These are phyloP conservation scores for Usnea hakonensis DNA, from an alignment of 495 filamentous ascomycete species.

Conservation along the genomic window DNA sequence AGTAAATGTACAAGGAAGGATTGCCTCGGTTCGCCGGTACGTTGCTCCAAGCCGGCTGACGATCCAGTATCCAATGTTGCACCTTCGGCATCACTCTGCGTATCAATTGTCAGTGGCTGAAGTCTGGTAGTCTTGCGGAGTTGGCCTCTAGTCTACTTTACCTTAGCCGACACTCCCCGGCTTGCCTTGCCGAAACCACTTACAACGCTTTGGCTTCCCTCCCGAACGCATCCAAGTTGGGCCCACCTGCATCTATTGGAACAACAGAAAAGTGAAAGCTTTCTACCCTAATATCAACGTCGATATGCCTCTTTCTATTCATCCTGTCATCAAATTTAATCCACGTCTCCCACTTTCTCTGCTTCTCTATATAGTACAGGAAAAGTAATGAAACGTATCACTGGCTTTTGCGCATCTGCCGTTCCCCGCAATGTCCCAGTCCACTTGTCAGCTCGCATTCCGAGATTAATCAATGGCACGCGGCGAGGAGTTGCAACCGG, in stretches of 20 bases:
- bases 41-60: too few relatives aligned
- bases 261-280: neutral
- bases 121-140: too few relatives aligned
- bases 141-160: too few relatives aligned
- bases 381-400: neutral
- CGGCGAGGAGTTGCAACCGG: slow-evolving; percentile 23
- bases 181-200: neutral
- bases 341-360: neutral
- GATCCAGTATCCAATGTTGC: too few relatives aligned
- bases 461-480: neutral
- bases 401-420: neutral
- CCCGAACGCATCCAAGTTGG: neutral
- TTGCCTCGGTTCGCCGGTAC: too few relatives aligned
- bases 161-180: neutral
- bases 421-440: slow-evolving; percentile 3
- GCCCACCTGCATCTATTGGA: neutral
- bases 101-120: too few relatives aligned
- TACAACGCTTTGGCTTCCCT: neutral
- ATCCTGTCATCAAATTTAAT: neutral
- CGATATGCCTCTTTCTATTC: neutral
- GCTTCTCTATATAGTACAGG: neutral
- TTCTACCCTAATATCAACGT: too few relatives aligned
- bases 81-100: too few relatives aligned
- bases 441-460: neutral
- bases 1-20: too few relatives aligned